Percentiles rank a stretch among this genome's conserved stretches.
Conservation (phyloP, 1,284 basidiomycete species). For the Tylopilus sp. region DNA sequence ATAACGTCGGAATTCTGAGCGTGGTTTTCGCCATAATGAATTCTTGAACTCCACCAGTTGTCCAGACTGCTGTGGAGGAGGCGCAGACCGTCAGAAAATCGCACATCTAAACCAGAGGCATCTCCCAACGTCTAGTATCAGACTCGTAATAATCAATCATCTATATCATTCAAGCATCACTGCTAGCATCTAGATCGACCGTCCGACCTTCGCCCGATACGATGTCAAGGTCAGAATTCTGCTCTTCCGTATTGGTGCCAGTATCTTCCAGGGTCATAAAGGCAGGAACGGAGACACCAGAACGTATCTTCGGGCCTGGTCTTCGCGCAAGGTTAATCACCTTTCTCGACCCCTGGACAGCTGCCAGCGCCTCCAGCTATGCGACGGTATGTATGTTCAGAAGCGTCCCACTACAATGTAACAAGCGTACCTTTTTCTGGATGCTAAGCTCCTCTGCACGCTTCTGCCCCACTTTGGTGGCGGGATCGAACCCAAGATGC, state of each 20-base stretch:
- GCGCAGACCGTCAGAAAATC: not conserved
- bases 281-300: slow-evolving; percentile 39
- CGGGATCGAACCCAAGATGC: slow-evolving; percentile 70
- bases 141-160: not conserved
- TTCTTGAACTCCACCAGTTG: not conserved
- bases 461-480: slow-evolving; percentile 46
- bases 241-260: not conserved
- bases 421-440: slow-evolving; percentile 49
- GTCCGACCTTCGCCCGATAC: slow-evolving; percentile 15
- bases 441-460: slow-evolving; percentile 38
- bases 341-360: slow-evolving; percentile 43
- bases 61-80: not conserved
- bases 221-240: slow-evolving; percentile 13
- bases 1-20: not conserved
- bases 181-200: slow-evolving; percentile 28
- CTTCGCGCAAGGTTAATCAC: slow-evolving; percentile 50
- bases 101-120: not conserved
- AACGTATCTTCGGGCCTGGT: slow-evolving; percentile 51
- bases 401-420: not conserved
- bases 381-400: not conserved
- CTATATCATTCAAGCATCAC: slow-evolving; percentile 14
- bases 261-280: slow-evolving; percentile 23
- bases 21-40: not conserved
- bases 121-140: not conserved
- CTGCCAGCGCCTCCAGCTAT: slow-evolving; percentile 50